Evolutionary conservation across 305 asterid species (phyloP).

Genomic region (Solanum chacoense): DNA sequence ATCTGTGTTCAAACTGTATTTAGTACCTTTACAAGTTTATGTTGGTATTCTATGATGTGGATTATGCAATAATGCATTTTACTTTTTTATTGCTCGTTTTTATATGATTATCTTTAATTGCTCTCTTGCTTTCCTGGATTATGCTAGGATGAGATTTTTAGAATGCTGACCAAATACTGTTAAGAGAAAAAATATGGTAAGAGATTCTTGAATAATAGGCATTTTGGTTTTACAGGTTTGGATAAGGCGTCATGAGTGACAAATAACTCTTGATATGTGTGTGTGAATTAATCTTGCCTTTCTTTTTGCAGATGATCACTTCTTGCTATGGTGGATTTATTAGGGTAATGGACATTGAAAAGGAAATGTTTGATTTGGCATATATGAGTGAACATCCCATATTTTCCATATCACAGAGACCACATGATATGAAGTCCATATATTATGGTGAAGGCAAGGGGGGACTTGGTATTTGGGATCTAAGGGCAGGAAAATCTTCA

Average conservation of each 20-base stretch:
- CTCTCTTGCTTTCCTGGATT: background rate
- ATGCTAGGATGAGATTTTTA: background rate
- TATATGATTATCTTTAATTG: background rate
- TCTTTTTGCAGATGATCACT: slow-evolving; percentile 57
- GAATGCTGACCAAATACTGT: background rate
- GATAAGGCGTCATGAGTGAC: background rate
- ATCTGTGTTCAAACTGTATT: background rate
- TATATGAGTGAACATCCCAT: slow-evolving; percentile 35
- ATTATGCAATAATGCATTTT: background rate
- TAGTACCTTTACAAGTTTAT: background rate
- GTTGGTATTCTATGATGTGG: background rate
- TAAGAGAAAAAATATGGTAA: background rate
- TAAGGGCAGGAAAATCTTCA: slow-evolving; percentile 52
- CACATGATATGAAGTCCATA: slow-evolving; percentile 39
- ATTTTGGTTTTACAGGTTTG: background rate
- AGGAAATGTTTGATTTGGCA: slow-evolving; percentile 55
- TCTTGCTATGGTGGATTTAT: slow-evolving; percentile 71
- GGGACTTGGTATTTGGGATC: slow-evolving; percentile 46
- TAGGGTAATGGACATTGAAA: slow-evolving; percentile 70
- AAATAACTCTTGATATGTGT: background rate
- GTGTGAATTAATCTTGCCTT: background rate
- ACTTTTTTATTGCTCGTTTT: background rate
- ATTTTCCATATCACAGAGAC: slow-evolving; percentile 41
- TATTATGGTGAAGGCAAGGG: slow-evolving; percentile 63
- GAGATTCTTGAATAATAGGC: background rate